Conservation (phyloP, 2,329 filamentous ascomycete genomes). For the Aureobasidium leucospermi region DNA sequence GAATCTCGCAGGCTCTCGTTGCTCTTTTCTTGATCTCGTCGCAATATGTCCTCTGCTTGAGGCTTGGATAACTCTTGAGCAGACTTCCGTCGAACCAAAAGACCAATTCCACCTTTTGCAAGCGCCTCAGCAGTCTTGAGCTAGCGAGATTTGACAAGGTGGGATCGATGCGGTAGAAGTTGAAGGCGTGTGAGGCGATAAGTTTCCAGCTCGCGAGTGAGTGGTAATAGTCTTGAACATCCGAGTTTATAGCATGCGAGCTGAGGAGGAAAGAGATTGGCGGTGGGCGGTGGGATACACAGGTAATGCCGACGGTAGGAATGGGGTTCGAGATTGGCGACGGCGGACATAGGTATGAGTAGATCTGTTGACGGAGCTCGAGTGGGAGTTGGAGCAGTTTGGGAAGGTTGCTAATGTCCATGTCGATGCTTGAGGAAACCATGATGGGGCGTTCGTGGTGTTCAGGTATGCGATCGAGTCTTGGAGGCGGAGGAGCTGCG, state of each 20-base stretch:
- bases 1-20: conserved; percentile 23
- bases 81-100: conserved; percentile 28
- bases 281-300: conserved; percentile 25
- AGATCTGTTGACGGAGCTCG: conserved; percentile 39
- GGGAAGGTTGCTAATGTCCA: not conserved
- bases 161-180: conserved; percentile 30
- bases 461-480: too few species aligned
- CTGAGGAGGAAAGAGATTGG: conserved; percentile 21
- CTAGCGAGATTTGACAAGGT: conserved; percentile 23
- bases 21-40: conserved; percentile 24
- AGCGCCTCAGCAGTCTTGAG: conserved; percentile 17
- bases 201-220: conserved; percentile 27
- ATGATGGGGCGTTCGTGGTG: not conserved
- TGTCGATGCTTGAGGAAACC: not conserved
- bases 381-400: conserved; percentile 31
- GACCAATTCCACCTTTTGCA: conserved; percentile 27
- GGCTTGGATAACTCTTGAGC: conserved; percentile 25
- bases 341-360: conserved; percentile 28
- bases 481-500: not conserved
- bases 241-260: conserved; percentile 22
- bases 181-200: conserved; percentile 30
- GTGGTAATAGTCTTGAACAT: conserved; percentile 27
- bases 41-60: conserved; percentile 25
- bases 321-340: conserved; percentile 24
- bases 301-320: conserved; percentile 25